Evolutionary conservation across 2,329 filamentous ascomycete species (phyloP), one percentile per base, ranked within the genome.

Genomic region (Colletotrichum sp.): DNA sequence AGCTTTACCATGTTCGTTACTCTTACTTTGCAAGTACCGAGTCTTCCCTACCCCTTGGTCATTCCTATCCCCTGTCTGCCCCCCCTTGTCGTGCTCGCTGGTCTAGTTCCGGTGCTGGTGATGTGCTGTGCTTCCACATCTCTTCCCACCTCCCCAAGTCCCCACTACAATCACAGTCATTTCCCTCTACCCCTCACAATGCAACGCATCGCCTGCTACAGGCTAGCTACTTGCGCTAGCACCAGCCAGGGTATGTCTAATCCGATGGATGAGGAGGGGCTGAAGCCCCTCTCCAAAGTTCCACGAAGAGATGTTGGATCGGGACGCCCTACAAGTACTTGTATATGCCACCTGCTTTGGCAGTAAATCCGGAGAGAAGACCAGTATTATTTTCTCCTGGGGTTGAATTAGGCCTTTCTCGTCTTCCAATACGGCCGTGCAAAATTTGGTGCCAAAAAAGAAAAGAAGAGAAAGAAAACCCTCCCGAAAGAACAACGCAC

Each of bases 181-280:
- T 33, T 59, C 54, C 61, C 47, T 27, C 70, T 64, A 59, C 66
- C 70, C 70, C 59, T 55, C 65, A 43, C 34, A 61, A 34, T 73
- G 61, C 51, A 70, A 66, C 70, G 27, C 67, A 73, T 62, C 61
- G 67, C 61, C 58, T 70, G 70, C 51, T 65, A 43, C 54, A 65
- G 66, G 66, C 36, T 73, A 73, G 70, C 34, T 31, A 65, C 51
- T 33, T 51, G 24, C 59, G 33, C 59, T 54, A 66, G 21, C 58
- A 47, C 57, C 36, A 72, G 33, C 43, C 64, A 62, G 31, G 33
- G 57, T 27, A 55, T 29, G 62, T 29, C 34, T 70, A 66, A 66
- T 51, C 38, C 58, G 54, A 69, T 27, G 64, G 57, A 36, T 16
- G 61, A 12, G 16, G 31, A 18, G 63, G n/a, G 43, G 8, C 33